phyloP scores from a whole-genome alignment of 2,329 filamentous ascomycete genomes.

The Fusarium sp. region DNA sequence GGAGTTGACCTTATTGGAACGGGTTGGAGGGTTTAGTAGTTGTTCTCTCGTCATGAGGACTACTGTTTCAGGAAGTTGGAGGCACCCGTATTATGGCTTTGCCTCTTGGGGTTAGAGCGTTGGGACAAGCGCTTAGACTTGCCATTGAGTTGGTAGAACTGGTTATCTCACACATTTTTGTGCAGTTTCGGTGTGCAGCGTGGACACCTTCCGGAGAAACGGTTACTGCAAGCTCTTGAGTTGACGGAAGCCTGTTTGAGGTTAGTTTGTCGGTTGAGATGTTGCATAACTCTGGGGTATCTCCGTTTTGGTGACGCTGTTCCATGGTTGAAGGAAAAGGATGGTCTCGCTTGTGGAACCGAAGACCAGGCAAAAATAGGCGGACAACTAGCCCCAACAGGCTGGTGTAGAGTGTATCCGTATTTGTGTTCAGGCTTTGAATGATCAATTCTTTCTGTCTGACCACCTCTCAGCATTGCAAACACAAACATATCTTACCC shows the following conservation, averaged over 20 bases:
- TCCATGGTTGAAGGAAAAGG: not conserved
- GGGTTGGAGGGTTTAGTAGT: not conserved
- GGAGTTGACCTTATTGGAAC: slow-evolving; percentile 1
- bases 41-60: not conserved
- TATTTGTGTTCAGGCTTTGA: not conserved
- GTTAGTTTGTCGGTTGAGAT: not conserved
- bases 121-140: slow-evolving; percentile 31
- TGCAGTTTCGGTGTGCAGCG: too few species aligned
- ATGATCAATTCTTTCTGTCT: not conserved
- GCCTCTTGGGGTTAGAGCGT: slow-evolving; percentile 10
- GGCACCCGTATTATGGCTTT: slow-evolving; percentile 26
- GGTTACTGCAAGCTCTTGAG: not conserved
- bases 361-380: not conserved
- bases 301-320: not conserved
- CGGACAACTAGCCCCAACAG: not conserved
- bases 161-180: not conserved
- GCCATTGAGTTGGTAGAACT: slow-evolving; percentile 5
- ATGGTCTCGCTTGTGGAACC: not conserved
- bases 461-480: not conserved
- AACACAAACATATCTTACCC: too few species aligned
- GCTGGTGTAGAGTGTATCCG: not conserved
- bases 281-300: not conserved
- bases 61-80: slow-evolving; percentile 30
- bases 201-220: not conserved
- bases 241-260: not conserved